Conservation (phyloP, 208 protist genomes). For the Crithidia mellificae region DNA sequence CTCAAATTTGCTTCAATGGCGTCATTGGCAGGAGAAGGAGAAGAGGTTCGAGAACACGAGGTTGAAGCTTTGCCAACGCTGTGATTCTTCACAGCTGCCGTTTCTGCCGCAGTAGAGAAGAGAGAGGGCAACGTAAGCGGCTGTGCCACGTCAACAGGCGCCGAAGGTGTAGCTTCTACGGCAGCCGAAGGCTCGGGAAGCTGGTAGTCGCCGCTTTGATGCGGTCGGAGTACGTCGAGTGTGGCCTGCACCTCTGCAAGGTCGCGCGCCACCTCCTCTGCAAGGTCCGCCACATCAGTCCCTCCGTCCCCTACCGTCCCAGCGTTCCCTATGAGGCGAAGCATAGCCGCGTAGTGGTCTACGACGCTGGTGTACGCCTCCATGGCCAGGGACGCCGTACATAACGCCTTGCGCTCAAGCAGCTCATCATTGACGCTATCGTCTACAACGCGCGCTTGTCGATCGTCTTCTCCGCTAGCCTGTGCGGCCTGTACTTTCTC, state of each 20-base stretch:
- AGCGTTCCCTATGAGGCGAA: not conserved
- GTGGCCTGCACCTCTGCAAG: constrained; percentile 22
- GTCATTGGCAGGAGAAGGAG: not conserved
- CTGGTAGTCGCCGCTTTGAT: not conserved
- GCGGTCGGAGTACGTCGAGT: not conserved
- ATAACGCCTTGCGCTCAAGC: constrained; percentile 13
- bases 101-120: not conserved
- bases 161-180: not conserved
- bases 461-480: not conserved
- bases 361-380: constrained; percentile 16
- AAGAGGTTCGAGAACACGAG: not conserved
- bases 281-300: not conserved
- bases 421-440: not conserved
- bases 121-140: not conserved
- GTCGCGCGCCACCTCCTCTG: constrained; percentile 16
- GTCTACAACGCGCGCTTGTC: not conserved
- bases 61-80: not conserved
- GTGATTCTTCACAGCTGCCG: not conserved
- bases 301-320: not conserved
- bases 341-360: constrained; percentile 8
- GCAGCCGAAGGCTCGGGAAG: not conserved
- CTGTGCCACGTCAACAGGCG: not conserved
- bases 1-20: not conserved
- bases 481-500: not conserved
- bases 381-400: constrained; percentile 10